A percentile compares a stretch with the other conserved stretches of the same genome.
phyloP scores from a whole-genome alignment of 495 filamentous ascomycete species.

The Neurospora sp. region DNA sequence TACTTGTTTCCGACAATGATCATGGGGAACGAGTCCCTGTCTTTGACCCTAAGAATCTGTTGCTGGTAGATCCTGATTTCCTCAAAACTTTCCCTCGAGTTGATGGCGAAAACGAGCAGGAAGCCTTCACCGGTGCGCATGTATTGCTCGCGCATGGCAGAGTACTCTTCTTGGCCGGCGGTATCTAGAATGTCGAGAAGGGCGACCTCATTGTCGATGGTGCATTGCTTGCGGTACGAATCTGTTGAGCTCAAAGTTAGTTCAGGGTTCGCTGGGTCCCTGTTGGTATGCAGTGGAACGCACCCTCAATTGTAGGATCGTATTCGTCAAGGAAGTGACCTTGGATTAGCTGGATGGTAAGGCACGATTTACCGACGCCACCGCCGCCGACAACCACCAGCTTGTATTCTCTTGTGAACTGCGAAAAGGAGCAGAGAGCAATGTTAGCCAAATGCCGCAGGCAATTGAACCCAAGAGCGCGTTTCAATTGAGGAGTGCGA shows the following conservation, averaged over 20 bases:
- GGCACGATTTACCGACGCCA: slow-evolving; percentile 97
- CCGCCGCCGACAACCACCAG: slow-evolving; percentile 95
- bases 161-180: slow-evolving; percentile 97
- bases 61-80: slow-evolving; percentile 98
- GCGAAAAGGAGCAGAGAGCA: slow-evolving; percentile 1
- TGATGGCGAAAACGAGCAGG: slow-evolving; percentile 96
- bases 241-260: slow-evolving; percentile 41
- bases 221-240: slow-evolving; percentile 98
- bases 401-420: slow-evolving; percentile 99
- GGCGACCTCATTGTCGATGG: slow-evolving; percentile 96
- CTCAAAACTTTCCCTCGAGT: slow-evolving; percentile 91
- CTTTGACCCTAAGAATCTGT: slow-evolving; percentile 96
- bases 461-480: background rate
- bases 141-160: slow-evolving; percentile 98
- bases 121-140: slow-evolving; percentile 99
- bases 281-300: slow-evolving; percentile 12
- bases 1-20: slow-evolving; percentile 99
- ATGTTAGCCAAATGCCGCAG: slow-evolving; percentile 6
- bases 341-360: slow-evolving; percentile 98
- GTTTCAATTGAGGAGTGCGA: background rate
- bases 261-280: background rate
- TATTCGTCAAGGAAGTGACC: slow-evolving; percentile 99
- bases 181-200: slow-evolving; percentile 96
- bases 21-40: slow-evolving; percentile 98
- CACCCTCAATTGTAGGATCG: slow-evolving; percentile 98